A percentile compares a stretch with the other conserved stretches of the same genome.
Evolutionary conservation across 2,329 filamentous ascomycete genomes (phyloP).

Genomic region (Alternaria gansuensis): DNA sequence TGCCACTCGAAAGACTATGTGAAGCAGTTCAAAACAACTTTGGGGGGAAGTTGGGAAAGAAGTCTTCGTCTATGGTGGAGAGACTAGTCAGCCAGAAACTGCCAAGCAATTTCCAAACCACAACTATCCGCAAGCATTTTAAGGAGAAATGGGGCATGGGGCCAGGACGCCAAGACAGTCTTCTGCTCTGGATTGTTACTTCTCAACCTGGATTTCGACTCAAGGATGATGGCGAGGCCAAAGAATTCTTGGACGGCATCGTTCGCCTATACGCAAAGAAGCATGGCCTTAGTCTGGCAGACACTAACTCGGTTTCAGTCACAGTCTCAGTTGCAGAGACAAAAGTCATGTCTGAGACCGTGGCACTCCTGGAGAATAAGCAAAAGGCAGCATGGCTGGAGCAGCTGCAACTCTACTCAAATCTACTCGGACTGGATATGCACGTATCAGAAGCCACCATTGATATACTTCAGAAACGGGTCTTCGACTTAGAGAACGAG

Average conservation of each 20-base stretch:
- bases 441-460: conserved; percentile 19
- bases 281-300: conserved; percentile 12
- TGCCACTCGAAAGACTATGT: conserved; percentile 48
- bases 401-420: conserved; percentile 22
- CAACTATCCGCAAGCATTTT: conserved; percentile 5
- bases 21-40: conserved; percentile 42
- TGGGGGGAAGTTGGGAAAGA: conserved; percentile 42
- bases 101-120: conserved; percentile 2
- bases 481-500: too few species aligned
- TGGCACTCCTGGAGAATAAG: not conserved
- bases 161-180: conserved; percentile 23
- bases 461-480: conserved; percentile 5
- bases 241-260: conserved; percentile 19
- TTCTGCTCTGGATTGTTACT: conserved; percentile 22
- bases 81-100: not conserved
- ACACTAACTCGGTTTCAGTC: too few species aligned
- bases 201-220: conserved; percentile 22
- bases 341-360: not conserved
- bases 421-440: conserved; percentile 23
- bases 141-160: conserved; percentile 16
- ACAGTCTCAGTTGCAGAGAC: conserved; percentile 4
- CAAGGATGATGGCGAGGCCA: conserved; percentile 19
- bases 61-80: conserved; percentile 5
- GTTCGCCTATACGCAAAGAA: conserved; percentile 20
- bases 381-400: conserved; percentile 24